Conservation (phyloP, 192 early-diverging fungal species). For the Podila minutissima region DNA sequence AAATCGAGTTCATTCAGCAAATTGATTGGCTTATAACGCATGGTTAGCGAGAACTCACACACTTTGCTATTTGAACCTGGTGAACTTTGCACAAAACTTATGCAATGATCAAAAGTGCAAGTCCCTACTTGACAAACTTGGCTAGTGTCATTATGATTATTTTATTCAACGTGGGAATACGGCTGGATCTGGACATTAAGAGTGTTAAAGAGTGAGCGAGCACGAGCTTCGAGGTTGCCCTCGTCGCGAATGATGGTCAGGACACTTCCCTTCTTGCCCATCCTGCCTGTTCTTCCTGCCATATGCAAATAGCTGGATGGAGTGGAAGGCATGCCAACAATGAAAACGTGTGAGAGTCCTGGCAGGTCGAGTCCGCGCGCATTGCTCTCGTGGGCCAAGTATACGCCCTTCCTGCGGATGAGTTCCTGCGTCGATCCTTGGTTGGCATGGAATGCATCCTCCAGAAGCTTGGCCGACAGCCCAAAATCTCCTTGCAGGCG, state of each 20-base stretch:
- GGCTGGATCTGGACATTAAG: constrained; percentile 37
- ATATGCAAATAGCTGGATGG: constrained; percentile 84
- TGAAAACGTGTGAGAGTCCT: constrained; percentile 79
- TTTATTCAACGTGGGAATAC: constrained; percentile 44
- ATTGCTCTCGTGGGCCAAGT: constrained; percentile 76
- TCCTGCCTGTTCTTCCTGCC: constrained; percentile 86
- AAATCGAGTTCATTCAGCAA: no score
- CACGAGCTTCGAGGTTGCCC: constrained; percentile 52
- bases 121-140: no score
- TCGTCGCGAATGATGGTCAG: constrained; percentile 59
- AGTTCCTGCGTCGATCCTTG: not conserved
- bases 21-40: no score
- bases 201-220: constrained; percentile 54
- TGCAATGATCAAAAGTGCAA: no score
- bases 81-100: no score
- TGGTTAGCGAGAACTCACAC: no score
- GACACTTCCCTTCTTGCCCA: constrained; percentile 69
- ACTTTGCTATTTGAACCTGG: no score
- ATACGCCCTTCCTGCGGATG: constrained; percentile 38
- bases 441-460: constrained; percentile 17
- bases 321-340: constrained; percentile 79
- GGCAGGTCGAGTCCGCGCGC: constrained; percentile 90
- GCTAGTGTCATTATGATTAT: not conserved
- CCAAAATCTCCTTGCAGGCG: constrained; percentile 43
- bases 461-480: constrained; percentile 47